Conservation (phyloP, 2,329 filamentous ascomycete genomes). For the Mycocentrospora acerina region DNA sequence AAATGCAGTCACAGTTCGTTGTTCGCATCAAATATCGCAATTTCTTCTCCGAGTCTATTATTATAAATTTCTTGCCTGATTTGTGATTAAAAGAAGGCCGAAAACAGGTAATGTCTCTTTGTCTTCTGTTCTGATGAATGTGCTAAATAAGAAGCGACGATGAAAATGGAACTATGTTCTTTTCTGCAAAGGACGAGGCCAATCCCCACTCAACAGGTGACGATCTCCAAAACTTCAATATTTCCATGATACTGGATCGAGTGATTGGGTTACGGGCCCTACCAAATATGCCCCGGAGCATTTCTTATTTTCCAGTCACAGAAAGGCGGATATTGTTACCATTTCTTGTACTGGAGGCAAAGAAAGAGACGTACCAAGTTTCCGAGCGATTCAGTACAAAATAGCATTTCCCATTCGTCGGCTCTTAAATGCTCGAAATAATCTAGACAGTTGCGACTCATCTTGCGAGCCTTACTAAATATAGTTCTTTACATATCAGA, state of each 20-base stretch:
- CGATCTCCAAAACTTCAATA: neutral
- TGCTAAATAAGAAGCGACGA: constrained; percentile 2
- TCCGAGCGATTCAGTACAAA: constrained; percentile 13
- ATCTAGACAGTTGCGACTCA: neutral
- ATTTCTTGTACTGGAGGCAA: constrained; percentile 21
- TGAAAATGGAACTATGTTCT: constrained; percentile 5
- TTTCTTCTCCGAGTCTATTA: too few relatives aligned
- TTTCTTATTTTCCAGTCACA: constrained; percentile 3
- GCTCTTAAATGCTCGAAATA: constrained; percentile 12
- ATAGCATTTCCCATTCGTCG: constrained; percentile 17
- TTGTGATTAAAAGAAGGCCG: too few relatives aligned
- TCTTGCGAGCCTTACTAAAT: constrained; percentile 13
- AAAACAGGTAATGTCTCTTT: neutral
- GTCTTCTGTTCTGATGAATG: too few relatives aligned
- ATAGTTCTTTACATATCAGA: constrained; percentile 21
- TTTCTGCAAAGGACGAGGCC: neutral
- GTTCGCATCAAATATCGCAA: too few relatives aligned
- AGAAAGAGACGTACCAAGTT: constrained; percentile 13
- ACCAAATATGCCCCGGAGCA: neutral
- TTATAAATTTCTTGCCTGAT: too few relatives aligned
- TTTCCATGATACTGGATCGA: constrained; percentile 17
- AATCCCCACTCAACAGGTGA: constrained; percentile 4
- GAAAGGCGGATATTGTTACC: constrained; percentile 7
- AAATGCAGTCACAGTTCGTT: too few relatives aligned
- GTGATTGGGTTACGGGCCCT: constrained; percentile 9